Percentiles rank a stretch among this genome's conserved stretches.
Conservation (phyloP, 306 rosid species). For the Oemleria cerasiformis region DNA sequence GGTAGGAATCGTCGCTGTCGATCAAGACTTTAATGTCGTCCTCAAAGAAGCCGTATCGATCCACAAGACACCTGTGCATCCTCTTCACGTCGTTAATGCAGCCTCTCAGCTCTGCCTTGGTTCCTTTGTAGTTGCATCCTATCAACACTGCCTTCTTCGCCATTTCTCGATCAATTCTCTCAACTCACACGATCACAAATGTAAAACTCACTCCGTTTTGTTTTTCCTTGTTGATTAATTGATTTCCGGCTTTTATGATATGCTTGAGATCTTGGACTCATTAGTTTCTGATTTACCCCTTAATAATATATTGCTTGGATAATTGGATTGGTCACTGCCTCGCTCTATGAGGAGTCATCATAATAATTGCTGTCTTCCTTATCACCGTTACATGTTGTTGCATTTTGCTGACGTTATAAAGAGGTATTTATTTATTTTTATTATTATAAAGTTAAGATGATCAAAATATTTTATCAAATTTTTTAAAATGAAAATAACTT, state of each 20-base stretch:
- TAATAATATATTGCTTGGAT: background rate
- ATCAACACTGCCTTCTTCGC: constrained; percentile 70
- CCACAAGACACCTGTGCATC: constrained; percentile 47
- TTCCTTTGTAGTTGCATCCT: constrained; percentile 76
- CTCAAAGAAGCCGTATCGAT: constrained; percentile 49
- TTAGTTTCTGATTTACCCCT: too few relatives aligned
- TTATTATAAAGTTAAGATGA: too few relatives aligned
- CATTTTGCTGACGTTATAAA: too few relatives aligned
- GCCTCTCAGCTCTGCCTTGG: constrained; percentile 72
- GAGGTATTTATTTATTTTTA: too few relatives aligned
- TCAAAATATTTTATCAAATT: too few relatives aligned
- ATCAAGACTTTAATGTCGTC: constrained; percentile 58
- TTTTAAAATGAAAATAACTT: too few relatives aligned
- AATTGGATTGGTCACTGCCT: background rate
- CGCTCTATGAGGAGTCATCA: background rate
- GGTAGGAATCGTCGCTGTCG: constrained; percentile 67
- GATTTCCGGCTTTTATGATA: background rate
- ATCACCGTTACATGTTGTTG: too few relatives aligned
- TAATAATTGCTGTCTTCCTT: background rate
- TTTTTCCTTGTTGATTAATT: background rate
- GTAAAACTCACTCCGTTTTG: background rate
- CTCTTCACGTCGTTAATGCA: constrained; percentile 76
- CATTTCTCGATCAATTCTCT: constrained; percentile 30
- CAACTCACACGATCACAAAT: background rate
- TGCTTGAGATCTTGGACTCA: background rate